Evolutionary conservation across 2,329 filamentous ascomycete species (phyloP).

Genomic region (Scytalidium sp.): DNA sequence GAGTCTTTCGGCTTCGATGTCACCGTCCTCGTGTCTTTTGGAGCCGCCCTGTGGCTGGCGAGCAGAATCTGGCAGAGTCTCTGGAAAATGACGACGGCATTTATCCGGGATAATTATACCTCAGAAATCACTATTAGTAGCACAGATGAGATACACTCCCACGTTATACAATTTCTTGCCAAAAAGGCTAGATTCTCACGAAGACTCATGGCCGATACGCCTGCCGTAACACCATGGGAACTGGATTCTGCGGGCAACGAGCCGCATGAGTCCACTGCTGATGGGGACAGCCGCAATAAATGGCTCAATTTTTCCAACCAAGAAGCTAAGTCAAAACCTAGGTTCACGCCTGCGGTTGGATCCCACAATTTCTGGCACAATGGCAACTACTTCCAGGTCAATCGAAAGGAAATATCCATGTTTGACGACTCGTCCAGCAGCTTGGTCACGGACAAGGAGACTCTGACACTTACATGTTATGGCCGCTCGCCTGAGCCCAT

Average conservation of each 20-base stretch:
- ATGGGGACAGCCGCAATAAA: constrained; percentile 32
- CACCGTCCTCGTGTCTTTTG: constrained; percentile 24
- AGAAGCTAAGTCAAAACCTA: constrained; percentile 48
- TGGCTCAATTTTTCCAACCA: constrained; percentile 60
- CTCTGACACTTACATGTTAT: constrained; percentile 52
- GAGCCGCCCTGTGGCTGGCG: constrained; percentile 34
- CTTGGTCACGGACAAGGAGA: constrained; percentile 49
- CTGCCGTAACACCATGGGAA: constrained; percentile 52
- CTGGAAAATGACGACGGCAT: constrained; percentile 29
- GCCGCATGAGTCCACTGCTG: constrained; percentile 38
- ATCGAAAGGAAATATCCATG: constrained; percentile 17
- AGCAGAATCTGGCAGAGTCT: constrained; percentile 37
- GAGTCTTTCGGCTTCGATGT: constrained; percentile 25
- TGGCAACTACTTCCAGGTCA: constrained; percentile 47
- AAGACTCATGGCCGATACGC: constrained; percentile 53
- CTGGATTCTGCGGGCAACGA: constrained; percentile 40
- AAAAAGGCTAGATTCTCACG: constrained; percentile 47
- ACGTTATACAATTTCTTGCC: constrained; percentile 58
- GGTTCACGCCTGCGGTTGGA: constrained; percentile 53
- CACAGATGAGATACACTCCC: constrained; percentile 54
- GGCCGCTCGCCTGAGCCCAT: constrained; percentile 49
- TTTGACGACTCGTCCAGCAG: constrained; percentile 18
- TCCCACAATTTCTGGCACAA: constrained; percentile 52
- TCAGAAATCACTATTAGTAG: constrained; percentile 50
- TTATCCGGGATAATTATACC: constrained; percentile 46